phyloP scores from a whole-genome alignment of 2,329 filamentous ascomycete species.

The Helotiales sp. region DNA sequence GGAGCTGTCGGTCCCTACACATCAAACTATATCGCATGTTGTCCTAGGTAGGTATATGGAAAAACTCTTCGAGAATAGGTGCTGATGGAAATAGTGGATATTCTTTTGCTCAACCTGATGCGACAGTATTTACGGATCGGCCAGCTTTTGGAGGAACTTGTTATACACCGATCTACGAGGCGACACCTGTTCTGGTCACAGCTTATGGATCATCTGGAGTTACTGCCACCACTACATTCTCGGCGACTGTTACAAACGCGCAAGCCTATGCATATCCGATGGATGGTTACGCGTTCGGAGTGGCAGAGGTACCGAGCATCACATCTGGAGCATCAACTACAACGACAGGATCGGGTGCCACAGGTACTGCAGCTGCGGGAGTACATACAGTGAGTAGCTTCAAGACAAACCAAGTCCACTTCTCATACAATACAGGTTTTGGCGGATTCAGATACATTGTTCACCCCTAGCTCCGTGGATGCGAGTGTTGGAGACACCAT shows the following conservation, averaged over 20 bases:
- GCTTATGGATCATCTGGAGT: conserved; percentile 20
- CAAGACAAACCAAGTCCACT: not conserved
- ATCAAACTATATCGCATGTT: conserved; percentile 31
- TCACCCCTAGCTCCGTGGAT: conserved; percentile 51
- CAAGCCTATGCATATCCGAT: conserved; percentile 27
- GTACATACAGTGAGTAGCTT: conserved; percentile 16
- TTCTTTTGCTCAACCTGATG: conserved; percentile 16
- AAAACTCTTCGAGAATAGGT: not conserved
- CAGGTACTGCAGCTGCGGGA: conserved; percentile 2
- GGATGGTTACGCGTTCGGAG: conserved; percentile 25
- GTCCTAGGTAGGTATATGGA: conserved; percentile 23
- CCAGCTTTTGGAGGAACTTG: conserved; percentile 30
- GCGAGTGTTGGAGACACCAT: conserved; percentile 34
- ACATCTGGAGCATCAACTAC: not conserved
- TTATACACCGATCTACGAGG: conserved; percentile 19
- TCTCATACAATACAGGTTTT: conserved; percentile 16
- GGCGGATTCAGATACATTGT: conserved; percentile 49
- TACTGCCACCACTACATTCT: conserved; percentile 24
- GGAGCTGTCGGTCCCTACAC: conserved; percentile 20
- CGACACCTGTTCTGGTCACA: conserved; percentile 17
- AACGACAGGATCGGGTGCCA: not conserved
- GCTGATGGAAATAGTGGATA: conserved; percentile 17
- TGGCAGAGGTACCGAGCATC: conserved; percentile 16
- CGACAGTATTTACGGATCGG: conserved; percentile 13
- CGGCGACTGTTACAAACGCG: conserved; percentile 17